These are phyloP conservation scores for Cladosporium oxysporum DNA, from an alignment of 2,329 filamentous ascomycete genomes.

Conservation along the genomic window DNA sequence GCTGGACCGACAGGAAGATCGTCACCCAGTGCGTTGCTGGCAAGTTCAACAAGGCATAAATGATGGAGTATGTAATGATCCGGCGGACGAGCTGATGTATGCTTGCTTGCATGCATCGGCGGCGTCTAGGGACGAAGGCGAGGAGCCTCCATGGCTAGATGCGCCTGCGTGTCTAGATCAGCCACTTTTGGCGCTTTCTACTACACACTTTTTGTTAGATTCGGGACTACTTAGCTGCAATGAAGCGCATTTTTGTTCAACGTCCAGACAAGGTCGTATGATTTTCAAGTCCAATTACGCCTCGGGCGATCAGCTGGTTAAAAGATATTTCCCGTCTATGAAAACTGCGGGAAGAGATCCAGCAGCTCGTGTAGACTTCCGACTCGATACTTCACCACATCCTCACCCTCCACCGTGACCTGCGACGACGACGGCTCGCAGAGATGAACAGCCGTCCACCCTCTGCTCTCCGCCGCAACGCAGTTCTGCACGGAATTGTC, in stretches of 20 bases:
- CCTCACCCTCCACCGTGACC: background rate
- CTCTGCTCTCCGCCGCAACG: background rate
- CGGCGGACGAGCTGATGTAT: background rate
- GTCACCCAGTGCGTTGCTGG: constrained; percentile 34
- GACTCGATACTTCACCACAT: background rate
- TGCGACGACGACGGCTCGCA: background rate
- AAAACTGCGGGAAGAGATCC: background rate
- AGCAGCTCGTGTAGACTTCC: background rate
- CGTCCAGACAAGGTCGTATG: background rate
- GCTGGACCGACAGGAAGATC: constrained; percentile 32
- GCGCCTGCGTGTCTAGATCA: background rate
- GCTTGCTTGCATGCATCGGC: background rate
- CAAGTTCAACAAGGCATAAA: constrained; percentile 25
- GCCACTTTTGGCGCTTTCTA: background rate
- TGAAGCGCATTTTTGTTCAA: background rate
- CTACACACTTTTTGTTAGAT: background rate
- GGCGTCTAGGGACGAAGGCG: background rate
- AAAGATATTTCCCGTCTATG: background rate
- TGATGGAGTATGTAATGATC: background rate
- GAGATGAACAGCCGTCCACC: background rate
- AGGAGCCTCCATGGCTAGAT: background rate
- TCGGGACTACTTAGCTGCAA: background rate
- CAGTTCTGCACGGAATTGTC: background rate
- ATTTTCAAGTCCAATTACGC: background rate
- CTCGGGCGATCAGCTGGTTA: background rate